Evolutionary conservation across 176 grass and related monocot genomes (phyloP).

Genomic region (Eleusine coracana): DNA sequence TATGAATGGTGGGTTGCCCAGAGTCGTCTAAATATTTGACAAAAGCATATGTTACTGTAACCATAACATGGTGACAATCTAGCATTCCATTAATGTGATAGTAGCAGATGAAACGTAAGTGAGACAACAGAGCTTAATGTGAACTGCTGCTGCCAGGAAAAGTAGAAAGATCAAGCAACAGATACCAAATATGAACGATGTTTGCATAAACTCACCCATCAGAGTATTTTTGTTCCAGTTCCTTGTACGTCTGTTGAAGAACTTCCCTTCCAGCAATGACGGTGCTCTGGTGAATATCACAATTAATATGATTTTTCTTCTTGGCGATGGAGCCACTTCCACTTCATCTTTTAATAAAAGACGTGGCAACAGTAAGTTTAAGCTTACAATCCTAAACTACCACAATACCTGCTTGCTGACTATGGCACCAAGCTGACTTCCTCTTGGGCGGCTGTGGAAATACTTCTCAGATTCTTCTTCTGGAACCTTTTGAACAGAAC

Average conservation of each 20-base stretch:
- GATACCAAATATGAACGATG: background rate
- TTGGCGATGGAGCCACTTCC: background rate
- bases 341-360: conserved; percentile 24
- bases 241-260: conserved; percentile 71
- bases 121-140: conserved; percentile 3
- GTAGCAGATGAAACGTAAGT: background rate
- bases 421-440: conserved; percentile 94
- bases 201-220: conserved; percentile 64
- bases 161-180: background rate
- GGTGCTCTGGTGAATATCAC: conserved; percentile 64
- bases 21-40: conserved; percentile 10
- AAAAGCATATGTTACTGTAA: background rate
- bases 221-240: conserved; percentile 81
- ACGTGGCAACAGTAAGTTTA: background rate
- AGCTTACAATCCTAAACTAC: background rate
- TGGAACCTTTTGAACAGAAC: conserved; percentile 79
- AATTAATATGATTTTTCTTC: conserved; percentile 18
- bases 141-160: conserved; percentile 1
- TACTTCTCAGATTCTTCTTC: conserved; percentile 93
- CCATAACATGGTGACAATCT: background rate
- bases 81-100: background rate
- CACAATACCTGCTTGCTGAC: conserved; percentile 88
- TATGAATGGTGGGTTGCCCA: background rate
- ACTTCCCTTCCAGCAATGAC: conserved; percentile 71
- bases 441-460: conserved; percentile 93